Percentiles rank a stretch among this genome's conserved stretches.
These are phyloP conservation scores for Pseudozyma tsukubaensis DNA, from an alignment of 1,284 basidiomycete species.

Conservation along the genomic window DNA sequence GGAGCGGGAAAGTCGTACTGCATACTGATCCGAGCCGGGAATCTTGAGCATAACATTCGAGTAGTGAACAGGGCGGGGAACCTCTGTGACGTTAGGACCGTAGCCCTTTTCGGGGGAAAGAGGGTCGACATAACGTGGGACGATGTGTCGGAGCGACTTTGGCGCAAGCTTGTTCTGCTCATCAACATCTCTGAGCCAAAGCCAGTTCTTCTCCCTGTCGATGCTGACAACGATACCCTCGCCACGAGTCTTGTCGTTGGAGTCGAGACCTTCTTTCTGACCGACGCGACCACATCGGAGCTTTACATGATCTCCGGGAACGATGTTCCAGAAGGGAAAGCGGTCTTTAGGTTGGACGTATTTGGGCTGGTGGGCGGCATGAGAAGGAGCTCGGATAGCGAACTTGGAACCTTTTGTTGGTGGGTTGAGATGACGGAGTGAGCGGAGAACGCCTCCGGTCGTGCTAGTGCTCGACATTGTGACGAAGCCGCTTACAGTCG, in stretches of 20 bases:
- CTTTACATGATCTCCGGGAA: slow-evolving; percentile 68
- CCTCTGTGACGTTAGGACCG: slow-evolving; percentile 55
- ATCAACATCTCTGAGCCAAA: slow-evolving; percentile 62
- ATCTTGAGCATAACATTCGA: slow-evolving; percentile 67
- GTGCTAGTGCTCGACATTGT: slow-evolving; percentile 32
- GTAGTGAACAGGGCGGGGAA: slow-evolving; percentile 66
- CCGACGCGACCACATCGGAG: slow-evolving; percentile 64
- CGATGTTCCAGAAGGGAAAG: slow-evolving; percentile 70
- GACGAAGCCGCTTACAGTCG: neutral
- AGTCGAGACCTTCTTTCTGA: slow-evolving; percentile 47
- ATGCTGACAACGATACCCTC: slow-evolving; percentile 64
- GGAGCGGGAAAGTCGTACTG: slow-evolving; percentile 57
- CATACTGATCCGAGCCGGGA: slow-evolving; percentile 58
- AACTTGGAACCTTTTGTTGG: slow-evolving; percentile 63
- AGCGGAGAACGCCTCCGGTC: slow-evolving; percentile 62
- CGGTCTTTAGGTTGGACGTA: slow-evolving; percentile 70
- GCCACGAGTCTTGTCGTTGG: slow-evolving; percentile 48
- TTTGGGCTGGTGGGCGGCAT: slow-evolving; percentile 60
- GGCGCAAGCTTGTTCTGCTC: slow-evolving; percentile 62
- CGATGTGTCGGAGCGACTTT: slow-evolving; percentile 57
- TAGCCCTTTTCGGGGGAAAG: slow-evolving; percentile 57
- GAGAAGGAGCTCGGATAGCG: slow-evolving; percentile 61
- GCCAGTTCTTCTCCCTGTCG: slow-evolving; percentile 62
- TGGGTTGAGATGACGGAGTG: slow-evolving; percentile 66
- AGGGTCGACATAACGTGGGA: slow-evolving; percentile 60